Evolutionary conservation across 148 eudicot species (phyloP), one percentile per base, ranked within the genome.

Genomic region (Gaultheria prostrata): DNA sequence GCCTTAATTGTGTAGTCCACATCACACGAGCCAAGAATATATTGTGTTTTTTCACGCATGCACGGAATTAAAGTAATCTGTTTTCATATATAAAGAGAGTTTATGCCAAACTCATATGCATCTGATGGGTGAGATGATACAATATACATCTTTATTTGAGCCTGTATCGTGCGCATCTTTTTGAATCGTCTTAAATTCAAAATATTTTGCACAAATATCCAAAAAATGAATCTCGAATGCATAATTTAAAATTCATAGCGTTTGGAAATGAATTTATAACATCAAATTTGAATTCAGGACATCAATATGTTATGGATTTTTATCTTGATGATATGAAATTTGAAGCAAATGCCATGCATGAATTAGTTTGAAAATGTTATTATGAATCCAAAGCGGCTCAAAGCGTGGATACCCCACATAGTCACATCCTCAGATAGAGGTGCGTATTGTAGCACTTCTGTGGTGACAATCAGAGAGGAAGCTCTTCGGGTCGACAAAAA

Each of bases 11-110:
- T 67, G 18, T 12, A 67, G 35, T 67, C 72, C 72, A 67, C 72
- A 30, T 67, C 72, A 67, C 72, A 67, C 72, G 72, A 67, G 18
- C 72, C 28, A 67, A 67, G 72, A 67, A 67, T 67, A 28, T 67
- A 14, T 65, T 0, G 11, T 12, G 71, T 26, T 65, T 26, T 26
- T 65, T 3, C 72, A 67, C 28, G 39, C 72, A 67, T 67, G 72
- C 72, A 30, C 35, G 33, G 30, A 28, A 65, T 24, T 65, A 8
- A 63, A n/a, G 30, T 24, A 63, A 57, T 20, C 10, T 24, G 70
- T 63, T n/a, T 59, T 0, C n/a, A n/a, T n/a, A 12, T n/a, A 8
- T 1, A 8, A 1, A 10, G 30, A 61, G 30, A 24, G 69, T 24
- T 61, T 63, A 4, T 13, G 65, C 7, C 65, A 21, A 24, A 21